Conservation (phyloP, 331 rosid genomes). For the Acacia pycnantha region DNA sequence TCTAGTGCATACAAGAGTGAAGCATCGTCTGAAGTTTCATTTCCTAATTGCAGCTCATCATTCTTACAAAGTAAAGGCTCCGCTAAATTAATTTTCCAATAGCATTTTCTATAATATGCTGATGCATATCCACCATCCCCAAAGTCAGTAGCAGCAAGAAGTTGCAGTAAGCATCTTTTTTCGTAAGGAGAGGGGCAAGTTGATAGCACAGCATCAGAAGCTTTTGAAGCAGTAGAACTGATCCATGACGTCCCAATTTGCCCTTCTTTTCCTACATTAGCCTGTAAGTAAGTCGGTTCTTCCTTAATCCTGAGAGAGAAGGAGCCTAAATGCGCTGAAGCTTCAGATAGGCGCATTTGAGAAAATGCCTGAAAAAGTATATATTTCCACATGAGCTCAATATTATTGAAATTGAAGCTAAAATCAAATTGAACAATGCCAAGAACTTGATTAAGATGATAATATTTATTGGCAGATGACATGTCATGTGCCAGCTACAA, state of each 20-base stretch:
- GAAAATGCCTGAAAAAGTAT: slow-evolving; percentile 69
- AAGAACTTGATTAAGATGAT: slow-evolving; percentile 2
- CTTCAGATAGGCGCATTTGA: slow-evolving; percentile 96
- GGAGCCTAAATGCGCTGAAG: slow-evolving; percentile 95
- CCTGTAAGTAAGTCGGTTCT: slow-evolving; percentile 53
- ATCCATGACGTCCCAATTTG: slow-evolving; percentile 80
- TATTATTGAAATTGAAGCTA: slow-evolving; percentile 15
- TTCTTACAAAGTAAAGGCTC: slow-evolving; percentile 80
- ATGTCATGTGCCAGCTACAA: not conserved
- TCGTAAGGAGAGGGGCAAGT: slow-evolving; percentile 93
- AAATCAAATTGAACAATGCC: slow-evolving; percentile 7
- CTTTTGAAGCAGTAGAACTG: slow-evolving; percentile 82
- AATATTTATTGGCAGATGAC: not conserved
- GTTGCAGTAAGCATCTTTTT: slow-evolving; percentile 90
- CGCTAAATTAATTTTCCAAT: slow-evolving; percentile 90
- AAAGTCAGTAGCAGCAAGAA: slow-evolving; percentile 89
- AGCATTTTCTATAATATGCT: slow-evolving; percentile 58
- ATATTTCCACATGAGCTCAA: slow-evolving; percentile 2
- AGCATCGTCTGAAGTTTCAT: slow-evolving; percentile 79
- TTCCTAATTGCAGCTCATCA: slow-evolving; percentile 63
- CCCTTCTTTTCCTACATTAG: slow-evolving; percentile 68
- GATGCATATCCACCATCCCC: slow-evolving; percentile 90
- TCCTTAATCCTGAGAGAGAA: slow-evolving; percentile 94
- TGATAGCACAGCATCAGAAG: slow-evolving; percentile 89
- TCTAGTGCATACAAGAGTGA: slow-evolving; percentile 79